Evolutionary conservation across 306 rosid species (phyloP).

Genomic region (Calophaca sinica): DNA sequence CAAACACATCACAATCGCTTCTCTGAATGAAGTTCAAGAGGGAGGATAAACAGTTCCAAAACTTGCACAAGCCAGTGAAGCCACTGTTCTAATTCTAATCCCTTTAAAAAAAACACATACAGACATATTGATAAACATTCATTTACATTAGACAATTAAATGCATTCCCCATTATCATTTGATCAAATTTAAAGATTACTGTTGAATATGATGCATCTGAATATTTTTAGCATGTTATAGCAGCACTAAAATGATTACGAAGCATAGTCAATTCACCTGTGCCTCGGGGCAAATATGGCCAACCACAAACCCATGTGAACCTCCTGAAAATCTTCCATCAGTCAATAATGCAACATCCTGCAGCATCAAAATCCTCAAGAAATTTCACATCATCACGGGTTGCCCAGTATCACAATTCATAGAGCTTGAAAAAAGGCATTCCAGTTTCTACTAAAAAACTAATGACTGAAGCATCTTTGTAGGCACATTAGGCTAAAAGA

Average conservation of each 20-base stretch:
- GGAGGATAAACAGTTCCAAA: background rate
- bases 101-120: background rate
- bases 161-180: slow-evolving; percentile 7
- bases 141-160: slow-evolving; percentile 14
- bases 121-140: slow-evolving; percentile 2
- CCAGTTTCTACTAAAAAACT: background rate
- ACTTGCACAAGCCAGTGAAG: background rate
- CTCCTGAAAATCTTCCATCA: slow-evolving; percentile 97
- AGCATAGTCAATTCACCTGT: slow-evolving; percentile 58
- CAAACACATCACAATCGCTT: background rate
- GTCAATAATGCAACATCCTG: slow-evolving; percentile 97
- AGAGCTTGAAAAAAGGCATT: slow-evolving; percentile 19
- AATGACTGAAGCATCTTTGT: too few relatives aligned
- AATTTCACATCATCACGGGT: background rate
- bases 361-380: slow-evolving; percentile 33
- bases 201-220: slow-evolving; percentile 30
- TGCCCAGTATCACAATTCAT: background rate
- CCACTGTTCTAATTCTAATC: background rate
- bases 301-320: slow-evolving; percentile 98
- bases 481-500: too few relatives aligned
- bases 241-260: slow-evolving; percentile 25
- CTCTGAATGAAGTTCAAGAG: background rate
- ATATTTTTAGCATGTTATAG: slow-evolving; percentile 5
- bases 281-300: slow-evolving; percentile 98
- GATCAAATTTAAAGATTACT: slow-evolving; percentile 7